Evolutionary conservation across 1,284 basidiomycete genomes (phyloP), one percentile per base, ranked within the genome.

Genomic region (Cryptococcus hybrid): DNA sequence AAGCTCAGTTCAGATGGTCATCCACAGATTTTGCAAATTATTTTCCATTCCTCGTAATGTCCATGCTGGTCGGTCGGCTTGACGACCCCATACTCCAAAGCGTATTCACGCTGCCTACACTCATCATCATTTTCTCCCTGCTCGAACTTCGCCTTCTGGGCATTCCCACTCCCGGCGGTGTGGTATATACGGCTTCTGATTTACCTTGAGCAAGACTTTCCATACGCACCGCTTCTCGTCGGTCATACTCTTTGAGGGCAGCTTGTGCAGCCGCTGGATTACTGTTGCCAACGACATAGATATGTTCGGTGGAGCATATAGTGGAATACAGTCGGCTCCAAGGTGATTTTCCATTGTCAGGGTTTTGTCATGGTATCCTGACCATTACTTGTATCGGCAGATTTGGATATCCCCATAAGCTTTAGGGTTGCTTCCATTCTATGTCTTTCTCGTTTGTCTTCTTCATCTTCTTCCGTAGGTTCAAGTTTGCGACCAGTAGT

Each of bases 341-440:
- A 6, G 61, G 58, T 4, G 60, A 38, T 35, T 18, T 51, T 39
- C 37, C 38, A 18, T 9, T 30, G 9, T 37, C 50, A 18, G 37
- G n/a, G 9, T 45, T 15, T 43, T 3, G 38, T 7, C 37, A 8
- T 36, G 24, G 47, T 51, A 11, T 38, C 30, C 9, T 12, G 18
- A n/a, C 9, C n/a, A 30, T 30, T 30, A 30, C 30, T 30, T 30
- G 30, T 4, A 15, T 43, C 47, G n/a, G 56, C 39, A 13, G 60
- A 51, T 13, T 38, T 43, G 2, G 52, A 44, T 57, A 93, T 89
- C 7, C 92, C 92, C 89, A 93, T 91, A 37, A 94, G 80, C 75
- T 92, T 92, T 87, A 94, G 88, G 9, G 89, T 89, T 9, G 91
- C 90, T 67, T 89, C 82, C 58, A 93, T 80, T 12, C 90, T 84